Percentiles rank a stretch among this genome's conserved stretches.
Conservation (phyloP, 1,284 basidiomycete genomes). For the Pseudomicrostroma phylloplanum region DNA sequence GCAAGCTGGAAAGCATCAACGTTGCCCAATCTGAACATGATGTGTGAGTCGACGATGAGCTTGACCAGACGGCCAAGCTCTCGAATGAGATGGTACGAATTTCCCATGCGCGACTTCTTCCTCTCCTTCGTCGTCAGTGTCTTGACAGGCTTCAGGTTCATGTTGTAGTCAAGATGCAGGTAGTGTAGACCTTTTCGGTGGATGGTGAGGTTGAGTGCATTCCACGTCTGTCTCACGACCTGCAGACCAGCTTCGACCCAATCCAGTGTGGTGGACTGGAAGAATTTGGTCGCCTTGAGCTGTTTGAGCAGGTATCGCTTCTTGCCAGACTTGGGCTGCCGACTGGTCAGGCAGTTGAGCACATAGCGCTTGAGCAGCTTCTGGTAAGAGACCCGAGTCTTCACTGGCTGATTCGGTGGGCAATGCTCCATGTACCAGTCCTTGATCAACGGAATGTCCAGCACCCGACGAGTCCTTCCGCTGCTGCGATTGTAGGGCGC, state of each 20-base stretch:
- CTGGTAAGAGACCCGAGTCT: conserved; percentile 98
- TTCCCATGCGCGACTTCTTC: conserved; percentile 99
- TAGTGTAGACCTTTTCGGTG: conserved; percentile 99
- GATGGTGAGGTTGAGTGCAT: conserved; percentile 97
- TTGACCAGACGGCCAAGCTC: conserved; percentile 96
- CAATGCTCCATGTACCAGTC: conserved; percentile 94
- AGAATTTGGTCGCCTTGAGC: conserved; percentile 97
- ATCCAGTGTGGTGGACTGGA: conserved; percentile 94
- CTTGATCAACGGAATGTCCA: conserved; percentile 93
- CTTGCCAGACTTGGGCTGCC: conserved; percentile 89
- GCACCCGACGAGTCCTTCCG: conserved; percentile 83
- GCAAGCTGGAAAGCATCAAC: conserved; percentile 99
- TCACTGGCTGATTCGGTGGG: conserved; percentile 89
- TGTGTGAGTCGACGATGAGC: conserved; percentile 95
- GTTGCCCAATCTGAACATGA: conserved; percentile 96
- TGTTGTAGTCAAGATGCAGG: conserved; percentile 84
- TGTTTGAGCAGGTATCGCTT: conserved; percentile 95
- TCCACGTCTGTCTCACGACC: conserved; percentile 96
- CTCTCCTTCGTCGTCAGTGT: conserved; percentile 98
- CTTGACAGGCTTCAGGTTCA: conserved; percentile 96
- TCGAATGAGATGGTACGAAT: conserved; percentile 93
- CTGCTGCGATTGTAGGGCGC: conserved; percentile 90
- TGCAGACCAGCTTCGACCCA: conserved; percentile 99
- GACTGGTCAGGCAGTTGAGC: conserved; percentile 81
- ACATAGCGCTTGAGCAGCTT: conserved; percentile 96